These are phyloP conservation scores for Dovyalis caffra DNA, from an alignment of 345 rosid species.

Conservation along the genomic window DNA sequence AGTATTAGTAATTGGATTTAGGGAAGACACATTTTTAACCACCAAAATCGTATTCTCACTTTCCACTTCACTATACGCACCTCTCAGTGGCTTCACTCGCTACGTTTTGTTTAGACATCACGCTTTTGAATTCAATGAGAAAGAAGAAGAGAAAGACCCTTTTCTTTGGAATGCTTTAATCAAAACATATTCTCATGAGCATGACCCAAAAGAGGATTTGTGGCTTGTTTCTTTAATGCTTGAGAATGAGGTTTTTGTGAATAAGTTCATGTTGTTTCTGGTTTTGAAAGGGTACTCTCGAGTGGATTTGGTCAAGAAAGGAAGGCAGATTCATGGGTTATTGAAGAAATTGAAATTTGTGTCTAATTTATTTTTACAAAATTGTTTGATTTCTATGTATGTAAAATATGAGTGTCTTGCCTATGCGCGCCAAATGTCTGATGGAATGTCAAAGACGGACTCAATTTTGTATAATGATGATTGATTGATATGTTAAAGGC, in stretches of 20 bases:
- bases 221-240: constrained; percentile 38
- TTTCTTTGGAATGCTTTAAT: constrained; percentile 53
- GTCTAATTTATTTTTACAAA: constrained; percentile 36
- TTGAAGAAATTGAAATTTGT: constrained; percentile 32
- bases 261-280: constrained; percentile 43
- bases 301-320: constrained; percentile 34
- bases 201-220: constrained; percentile 35
- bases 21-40: constrained; percentile 30
- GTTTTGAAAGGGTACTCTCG: constrained; percentile 50
- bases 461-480: constrained; percentile 49
- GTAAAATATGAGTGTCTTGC: constrained; percentile 21
- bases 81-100: constrained; percentile 39
- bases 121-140: not conserved
- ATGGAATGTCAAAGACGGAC: constrained; percentile 35
- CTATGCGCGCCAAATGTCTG: constrained; percentile 33
- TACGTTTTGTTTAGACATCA: constrained; percentile 32
- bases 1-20: constrained; percentile 40
- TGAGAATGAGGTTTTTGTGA: constrained; percentile 34
- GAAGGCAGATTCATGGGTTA: constrained; percentile 53
- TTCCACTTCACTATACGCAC: constrained; percentile 29
- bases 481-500: constrained; percentile 48
- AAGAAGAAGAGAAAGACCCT: constrained; percentile 26
- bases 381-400: constrained; percentile 40
- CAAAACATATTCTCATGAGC: constrained; percentile 48
- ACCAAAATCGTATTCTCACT: constrained; percentile 32